Base-by-base conservation (phyloP, 2,329 filamentous ascomycete species). In the Berkeleyomyces basicola region DNA sequence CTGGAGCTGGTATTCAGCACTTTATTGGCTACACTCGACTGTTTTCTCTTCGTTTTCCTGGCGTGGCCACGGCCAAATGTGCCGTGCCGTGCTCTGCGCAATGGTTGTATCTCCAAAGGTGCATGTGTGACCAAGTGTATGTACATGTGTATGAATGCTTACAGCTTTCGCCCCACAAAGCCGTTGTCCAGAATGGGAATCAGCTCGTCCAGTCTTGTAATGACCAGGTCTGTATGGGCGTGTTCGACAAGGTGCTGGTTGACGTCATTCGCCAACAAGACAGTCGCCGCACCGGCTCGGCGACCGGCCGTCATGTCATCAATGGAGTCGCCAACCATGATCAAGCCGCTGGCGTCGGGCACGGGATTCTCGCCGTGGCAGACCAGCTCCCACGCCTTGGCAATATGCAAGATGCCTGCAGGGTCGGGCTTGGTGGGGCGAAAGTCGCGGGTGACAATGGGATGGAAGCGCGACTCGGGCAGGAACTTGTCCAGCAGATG, bases 271-370 rank as follows among this genome's bases (percentile, higher is more conserved):
- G 86, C 79, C 53, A 99, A 10, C 70, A 97, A 71, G n/a, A 97
- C 90, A 0, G 93, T 97, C 42, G 90, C 87, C 1, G 91, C 89
- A 0, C 92, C 92, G 0, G 92, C 92, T 61, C 78, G 79, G 65
- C 86, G 81, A 0, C 93, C 92, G 0, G 92, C 90, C 6, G 86
- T 88, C 83, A 97, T 95, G 71, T 99, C 93, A 71, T 97, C 93
- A 62, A 95, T 83, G 14, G 86, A 90, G 70, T 92, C 88, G 3
- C 88, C 88, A 31, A 85, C 82, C 82, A 85, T 85, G 67, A 84
- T 81, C 49, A 83, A 68, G 4, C 71, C 72, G 49, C 74, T 78
- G 2, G 76, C 80, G 65, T 78, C 77, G 1, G 70, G 69, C 61
- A 66, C 37, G 7, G 53, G 6, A 4, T 61, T 61, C n/a, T 67